Evolutionary conservation across 208 protist species (phyloP).

Genomic region (Trypanosoma platydactyli): DNA sequence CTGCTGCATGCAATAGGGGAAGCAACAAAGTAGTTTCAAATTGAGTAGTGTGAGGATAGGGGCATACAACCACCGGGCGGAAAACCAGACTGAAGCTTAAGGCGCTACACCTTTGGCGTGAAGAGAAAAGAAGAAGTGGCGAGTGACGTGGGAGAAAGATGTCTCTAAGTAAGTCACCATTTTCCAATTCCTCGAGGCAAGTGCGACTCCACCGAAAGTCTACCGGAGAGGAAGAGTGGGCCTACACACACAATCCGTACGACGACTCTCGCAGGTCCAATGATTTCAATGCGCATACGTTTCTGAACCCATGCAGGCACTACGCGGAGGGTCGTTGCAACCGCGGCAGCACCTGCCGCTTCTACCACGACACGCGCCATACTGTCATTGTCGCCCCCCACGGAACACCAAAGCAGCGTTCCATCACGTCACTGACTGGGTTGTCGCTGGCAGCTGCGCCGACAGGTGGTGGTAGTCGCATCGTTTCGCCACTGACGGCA

Average conservation of each 20-base stretch:
- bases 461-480: not conserved
- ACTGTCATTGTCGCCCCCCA: conserved; percentile 35
- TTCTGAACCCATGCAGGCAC: conserved; percentile 52
- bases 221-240: conserved; percentile 12
- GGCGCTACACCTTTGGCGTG: not conserved
- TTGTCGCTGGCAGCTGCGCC: not conserved
- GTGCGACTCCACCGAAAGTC: not conserved
- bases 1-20: conserved; percentile 16
- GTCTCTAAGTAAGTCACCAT: not conserved
- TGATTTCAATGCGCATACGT: conserved; percentile 8
- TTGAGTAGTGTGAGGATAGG: too few species aligned
- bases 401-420: conserved; percentile 30
- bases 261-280: not conserved
- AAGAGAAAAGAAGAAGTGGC: not conserved
- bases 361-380: conserved; percentile 51
- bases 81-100: too few species aligned
- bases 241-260: conserved; percentile 27
- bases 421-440: conserved; percentile 48
- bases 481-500: not conserved
- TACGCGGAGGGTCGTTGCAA: conserved; percentile 62
- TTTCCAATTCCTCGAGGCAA: not conserved
- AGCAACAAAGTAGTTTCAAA: too few species aligned
- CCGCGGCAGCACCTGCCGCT: conserved; percentile 57
- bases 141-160: not conserved
- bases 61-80: too few species aligned